Conservation (phyloP, 306 rosid genomes). For the Heteromeles arbutifolia region DNA sequence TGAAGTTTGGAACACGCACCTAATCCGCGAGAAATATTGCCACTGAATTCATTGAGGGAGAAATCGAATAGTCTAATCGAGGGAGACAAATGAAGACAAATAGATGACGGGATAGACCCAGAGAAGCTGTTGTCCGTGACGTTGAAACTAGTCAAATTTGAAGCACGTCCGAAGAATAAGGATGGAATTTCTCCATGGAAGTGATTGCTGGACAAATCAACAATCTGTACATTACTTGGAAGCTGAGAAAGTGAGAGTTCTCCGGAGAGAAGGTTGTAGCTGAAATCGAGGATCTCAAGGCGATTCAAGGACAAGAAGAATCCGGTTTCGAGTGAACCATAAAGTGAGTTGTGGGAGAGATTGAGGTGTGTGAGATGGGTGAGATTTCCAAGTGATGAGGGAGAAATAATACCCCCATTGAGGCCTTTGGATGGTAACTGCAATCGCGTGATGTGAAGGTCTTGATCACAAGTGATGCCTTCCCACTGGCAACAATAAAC, state of each 20-base stretch:
- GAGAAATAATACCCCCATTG: not conserved
- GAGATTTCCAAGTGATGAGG: not conserved
- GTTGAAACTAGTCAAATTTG: not conserved
- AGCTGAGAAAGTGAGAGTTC: not conserved
- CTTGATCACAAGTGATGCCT: not conserved
- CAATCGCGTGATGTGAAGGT: not conserved
- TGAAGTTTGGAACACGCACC: not conserved
- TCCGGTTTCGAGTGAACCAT: not conserved
- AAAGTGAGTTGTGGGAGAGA: not conserved
- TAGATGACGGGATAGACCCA: not conserved
- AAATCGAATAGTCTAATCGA: not conserved
- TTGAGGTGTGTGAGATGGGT: not conserved
- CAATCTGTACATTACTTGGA: not conserved
- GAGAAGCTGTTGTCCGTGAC: not conserved
- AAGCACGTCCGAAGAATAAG: not conserved
- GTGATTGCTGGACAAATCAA: conserved; percentile 10
- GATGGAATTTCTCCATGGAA: not conserved
- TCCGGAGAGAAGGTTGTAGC: not conserved
- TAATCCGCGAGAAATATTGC: not conserved
- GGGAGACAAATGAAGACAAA: not conserved
- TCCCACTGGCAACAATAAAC: not conserved
- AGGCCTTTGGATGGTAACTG: not conserved
- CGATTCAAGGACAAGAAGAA: not conserved
- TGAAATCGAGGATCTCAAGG: not conserved
- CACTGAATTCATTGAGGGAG: not conserved